Evolutionary conservation across 2,329 filamentous ascomycete species (phyloP).

Genomic region (Pyrenophora tritici-repentis): DNA sequence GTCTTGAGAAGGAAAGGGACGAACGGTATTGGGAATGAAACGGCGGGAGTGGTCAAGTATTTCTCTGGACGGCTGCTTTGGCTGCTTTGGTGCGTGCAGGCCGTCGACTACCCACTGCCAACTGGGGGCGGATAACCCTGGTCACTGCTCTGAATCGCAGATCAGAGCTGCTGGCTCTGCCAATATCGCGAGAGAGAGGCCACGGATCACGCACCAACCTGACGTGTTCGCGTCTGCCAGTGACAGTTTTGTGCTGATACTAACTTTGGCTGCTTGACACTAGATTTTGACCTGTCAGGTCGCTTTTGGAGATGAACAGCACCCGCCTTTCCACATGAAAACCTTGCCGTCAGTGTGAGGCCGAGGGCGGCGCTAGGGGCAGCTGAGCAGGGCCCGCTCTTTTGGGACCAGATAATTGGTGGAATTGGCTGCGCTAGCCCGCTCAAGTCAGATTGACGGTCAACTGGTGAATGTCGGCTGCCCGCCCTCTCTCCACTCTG

Average conservation of each 20-base stretch:
- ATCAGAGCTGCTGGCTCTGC: conserved; percentile 18
- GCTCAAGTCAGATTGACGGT: conserved; percentile 14
- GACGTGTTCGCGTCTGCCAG: background rate
- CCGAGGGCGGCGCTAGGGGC: conserved; percentile 13
- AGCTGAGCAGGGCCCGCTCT: conserved; percentile 11
- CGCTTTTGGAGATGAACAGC: conserved; percentile 20
- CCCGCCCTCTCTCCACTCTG: background rate
- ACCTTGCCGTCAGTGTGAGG: conserved; percentile 11
- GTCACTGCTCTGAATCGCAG: conserved; percentile 39
- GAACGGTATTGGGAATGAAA: conserved; percentile 48
- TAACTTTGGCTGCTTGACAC: conserved; percentile 4
- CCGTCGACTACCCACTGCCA: conserved; percentile 24
- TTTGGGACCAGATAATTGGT: no score
- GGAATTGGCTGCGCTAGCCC: conserved; percentile 4
- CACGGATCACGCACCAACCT: background rate
- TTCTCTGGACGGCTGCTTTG: conserved; percentile 31
- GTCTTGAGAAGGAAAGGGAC: conserved; percentile 50
- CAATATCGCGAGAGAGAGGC: no score
- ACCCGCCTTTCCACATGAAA: conserved; percentile 15
- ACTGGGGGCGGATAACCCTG: conserved; percentile 37
- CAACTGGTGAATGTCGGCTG: conserved; percentile 10
- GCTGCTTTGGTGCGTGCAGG: conserved; percentile 30
- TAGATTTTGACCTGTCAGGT: conserved; percentile 17
- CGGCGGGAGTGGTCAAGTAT: conserved; percentile 45
- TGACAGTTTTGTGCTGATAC: background rate